phyloP scores from a whole-genome alignment of 331 rosid genomes.

The Stylosanthes scabra region DNA sequence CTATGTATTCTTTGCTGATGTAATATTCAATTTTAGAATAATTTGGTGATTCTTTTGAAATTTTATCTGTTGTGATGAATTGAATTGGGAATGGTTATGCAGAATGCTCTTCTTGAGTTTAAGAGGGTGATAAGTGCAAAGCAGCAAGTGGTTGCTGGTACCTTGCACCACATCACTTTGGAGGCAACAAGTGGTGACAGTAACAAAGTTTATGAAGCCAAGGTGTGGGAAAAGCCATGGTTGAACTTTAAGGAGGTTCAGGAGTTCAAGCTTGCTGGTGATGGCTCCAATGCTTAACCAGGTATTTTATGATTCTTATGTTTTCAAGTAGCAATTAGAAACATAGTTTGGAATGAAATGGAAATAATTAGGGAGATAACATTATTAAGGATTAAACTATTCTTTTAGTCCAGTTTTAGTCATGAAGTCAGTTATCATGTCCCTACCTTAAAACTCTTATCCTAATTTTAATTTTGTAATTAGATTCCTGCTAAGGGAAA shows the following conservation, averaged over 20 bases:
- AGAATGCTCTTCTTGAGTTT: conserved; percentile 62
- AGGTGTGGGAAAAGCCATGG: conserved; percentile 74
- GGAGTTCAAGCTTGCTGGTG: conserved; percentile 58
- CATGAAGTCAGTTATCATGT: too few species aligned
- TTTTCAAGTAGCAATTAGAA: background rate
- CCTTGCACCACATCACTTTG: conserved; percentile 49
- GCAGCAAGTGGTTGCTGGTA: conserved; percentile 66
- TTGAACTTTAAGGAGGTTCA: conserved; percentile 64
- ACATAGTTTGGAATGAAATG: conserved; percentile 5
- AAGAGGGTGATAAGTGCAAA: conserved; percentile 55
- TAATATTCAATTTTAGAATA: background rate
- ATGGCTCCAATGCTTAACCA: conserved; percentile 39
- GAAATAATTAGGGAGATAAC: background rate
- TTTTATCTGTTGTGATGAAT: background rate
- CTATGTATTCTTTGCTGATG: background rate
- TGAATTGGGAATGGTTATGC: conserved; percentile 32
- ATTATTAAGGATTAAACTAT: too few species aligned
- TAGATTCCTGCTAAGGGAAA: too few species aligned
- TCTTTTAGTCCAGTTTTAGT: too few species aligned
- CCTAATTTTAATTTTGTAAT: too few species aligned
- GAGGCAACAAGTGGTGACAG: conserved; percentile 53
- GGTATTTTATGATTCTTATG: conserved; percentile 19
- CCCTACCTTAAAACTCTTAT: too few species aligned
- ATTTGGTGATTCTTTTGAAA: background rate
- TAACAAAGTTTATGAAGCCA: conserved; percentile 66